These are phyloP conservation scores for Barnettozyma hawaiiensis DNA, from an alignment of 1,139 yeast species.

Conservation along the genomic window DNA sequence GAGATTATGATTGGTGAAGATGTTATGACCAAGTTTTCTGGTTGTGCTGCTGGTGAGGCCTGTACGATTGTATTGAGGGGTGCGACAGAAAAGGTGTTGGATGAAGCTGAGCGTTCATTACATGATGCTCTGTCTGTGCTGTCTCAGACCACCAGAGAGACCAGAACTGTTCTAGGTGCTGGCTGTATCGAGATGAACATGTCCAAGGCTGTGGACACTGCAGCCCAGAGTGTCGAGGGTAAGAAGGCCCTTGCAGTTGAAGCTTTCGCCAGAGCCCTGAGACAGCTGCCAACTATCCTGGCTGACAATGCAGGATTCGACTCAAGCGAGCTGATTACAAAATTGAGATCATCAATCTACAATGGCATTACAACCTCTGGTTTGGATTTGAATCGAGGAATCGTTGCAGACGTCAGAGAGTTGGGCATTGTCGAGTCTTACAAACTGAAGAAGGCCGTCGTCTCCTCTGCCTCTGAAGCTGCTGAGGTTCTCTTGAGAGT, in stretches of 20 bases:
- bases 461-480: slow-evolving; percentile 94
- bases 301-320: slow-evolving; percentile 98
- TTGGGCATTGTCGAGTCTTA: slow-evolving; percentile 88
- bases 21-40: slow-evolving; percentile 78
- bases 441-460: slow-evolving; percentile 90
- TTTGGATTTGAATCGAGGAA: slow-evolving; percentile 77
- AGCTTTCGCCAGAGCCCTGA: slow-evolving; percentile 86
- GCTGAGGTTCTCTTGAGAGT: slow-evolving; percentile 93
- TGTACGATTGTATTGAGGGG: slow-evolving; percentile 96
- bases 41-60: slow-evolving; percentile 94
- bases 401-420: slow-evolving; percentile 90
- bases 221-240: slow-evolving; percentile 90
- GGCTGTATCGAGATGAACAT: slow-evolving; percentile 98
- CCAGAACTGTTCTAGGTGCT: slow-evolving; percentile 95
- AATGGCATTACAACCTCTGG: slow-evolving; percentile 92
- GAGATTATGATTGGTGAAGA: slow-evolving; percentile 91
- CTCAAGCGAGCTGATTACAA: slow-evolving; percentile 86
- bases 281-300: slow-evolving; percentile 91
- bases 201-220: slow-evolving; percentile 96
- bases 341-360: slow-evolving; percentile 87
- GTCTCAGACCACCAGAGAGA: slow-evolving; percentile 90
- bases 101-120: slow-evolving; percentile 94
- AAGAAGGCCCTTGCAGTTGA: slow-evolving; percentile 93
- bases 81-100: slow-evolving; percentile 92
- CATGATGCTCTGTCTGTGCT: slow-evolving; percentile 96